Base-by-base conservation (phyloP, 2,329 filamentous ascomycete species). In the Magnaporthales sp. region DNA sequence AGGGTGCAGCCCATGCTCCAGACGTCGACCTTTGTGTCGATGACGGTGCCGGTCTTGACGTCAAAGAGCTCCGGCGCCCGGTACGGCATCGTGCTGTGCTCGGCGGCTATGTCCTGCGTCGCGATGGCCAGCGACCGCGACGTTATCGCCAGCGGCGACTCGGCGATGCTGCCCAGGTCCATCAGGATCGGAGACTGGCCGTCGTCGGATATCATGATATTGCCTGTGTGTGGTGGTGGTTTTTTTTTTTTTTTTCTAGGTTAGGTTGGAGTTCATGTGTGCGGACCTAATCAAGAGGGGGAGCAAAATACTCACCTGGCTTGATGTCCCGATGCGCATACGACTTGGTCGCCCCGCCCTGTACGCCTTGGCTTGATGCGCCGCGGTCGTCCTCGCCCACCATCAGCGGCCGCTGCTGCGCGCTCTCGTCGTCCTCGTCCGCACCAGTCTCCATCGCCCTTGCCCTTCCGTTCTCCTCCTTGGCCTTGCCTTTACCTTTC, bases 81-180 rank as follows among this genome's bases (percentile, higher is more conserved):
- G 80, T 99, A 99, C 0, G 95, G 93, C 94, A 99, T 98, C 56
- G 95, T 99, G 70, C 89, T 94, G 82, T 98, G 94, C 77, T 99
- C 95, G 66, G 94, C 95, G 26, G 95, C 95, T 56, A 88, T 91
- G 77, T 99, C 95, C 79, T 98, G 95, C 46, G 96, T 91, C 66
- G 93, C 92, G 63, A 99, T 87, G 61, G 95, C 95, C 66, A 96
- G 84, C 2, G 92, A 96, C 68, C 94, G 89, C 22, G 91, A 95
- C 4, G 94, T 96, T 71, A 98, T 94, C 29, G 91, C 87, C 67
- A 92, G 91, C 1, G 95, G 95, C 1, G 92, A 93, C 22, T 91
- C 91, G 56, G 92, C 90, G 67, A 99, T 83, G 67, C 93, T 97
- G 70, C 95, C 95, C 27, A 99, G 88, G 76, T 99, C 95, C 95